These are phyloP conservation scores for Limonomyces culmigenus DNA, from an alignment of 1,284 basidiomycete species.

Conservation along the genomic window DNA sequence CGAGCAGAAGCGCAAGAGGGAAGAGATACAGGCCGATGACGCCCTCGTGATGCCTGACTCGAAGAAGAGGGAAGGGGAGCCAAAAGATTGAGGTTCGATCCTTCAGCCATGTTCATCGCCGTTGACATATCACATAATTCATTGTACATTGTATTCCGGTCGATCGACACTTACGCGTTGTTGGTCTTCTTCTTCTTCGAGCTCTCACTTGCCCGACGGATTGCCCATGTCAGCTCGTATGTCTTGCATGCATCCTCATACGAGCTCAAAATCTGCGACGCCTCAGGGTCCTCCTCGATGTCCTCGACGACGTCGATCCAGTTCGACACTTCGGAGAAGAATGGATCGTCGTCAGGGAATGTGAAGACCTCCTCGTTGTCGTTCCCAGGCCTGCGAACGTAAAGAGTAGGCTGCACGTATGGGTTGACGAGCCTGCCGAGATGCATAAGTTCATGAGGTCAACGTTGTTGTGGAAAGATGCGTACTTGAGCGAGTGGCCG, in stretches of 20 bases:
- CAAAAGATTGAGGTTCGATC: too few relatives aligned
- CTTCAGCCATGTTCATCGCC: too few relatives aligned
- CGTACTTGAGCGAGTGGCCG: conserved; percentile 66
- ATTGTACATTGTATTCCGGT: too few relatives aligned
- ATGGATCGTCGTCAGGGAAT: conserved; percentile 80
- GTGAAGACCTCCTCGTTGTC: conserved; percentile 66
- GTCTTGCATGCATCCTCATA: conserved; percentile 79
- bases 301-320: conserved; percentile 74
- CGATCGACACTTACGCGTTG: too few relatives aligned
- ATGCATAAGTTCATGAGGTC: conserved; percentile 1
- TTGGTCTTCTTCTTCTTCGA: neutral
- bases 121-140: too few relatives aligned
- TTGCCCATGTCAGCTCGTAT: conserved; percentile 81
- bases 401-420: conserved; percentile 69
- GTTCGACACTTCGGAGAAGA: conserved; percentile 82
- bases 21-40: too few relatives aligned
- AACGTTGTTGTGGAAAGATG: conserved; percentile 3
- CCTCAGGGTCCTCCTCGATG: conserved; percentile 55
- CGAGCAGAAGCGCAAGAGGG: too few relatives aligned
- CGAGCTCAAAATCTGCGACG: conserved; percentile 50
- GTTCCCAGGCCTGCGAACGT: conserved; percentile 72
- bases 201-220: conserved; percentile 58
- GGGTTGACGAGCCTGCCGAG: conserved; percentile 67
- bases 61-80: too few relatives aligned
- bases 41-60: too few relatives aligned